phyloP scores from a whole-genome alignment of 1,284 basidiomycete genomes.

The Pseudozyma pruni region DNA sequence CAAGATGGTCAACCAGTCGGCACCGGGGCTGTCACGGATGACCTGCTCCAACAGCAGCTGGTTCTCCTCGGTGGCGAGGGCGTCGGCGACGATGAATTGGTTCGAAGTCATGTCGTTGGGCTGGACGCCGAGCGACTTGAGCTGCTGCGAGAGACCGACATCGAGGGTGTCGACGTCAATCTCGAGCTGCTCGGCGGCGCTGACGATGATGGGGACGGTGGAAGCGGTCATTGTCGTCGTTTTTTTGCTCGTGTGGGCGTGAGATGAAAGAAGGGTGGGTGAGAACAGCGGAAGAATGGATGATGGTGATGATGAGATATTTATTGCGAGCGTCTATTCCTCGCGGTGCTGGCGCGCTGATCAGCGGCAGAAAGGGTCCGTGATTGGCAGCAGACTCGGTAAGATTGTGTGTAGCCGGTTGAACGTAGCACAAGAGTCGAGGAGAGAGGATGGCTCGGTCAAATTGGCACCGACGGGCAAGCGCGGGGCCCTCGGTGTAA shows the following conservation, averaged over 20 bases:
- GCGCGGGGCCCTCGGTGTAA: slow-evolving; percentile 10
- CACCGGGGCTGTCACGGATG: slow-evolving; percentile 19
- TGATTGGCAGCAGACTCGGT: neutral
- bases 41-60: slow-evolving; percentile 19
- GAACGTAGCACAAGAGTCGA: too few species aligned
- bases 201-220: slow-evolving; percentile 32
- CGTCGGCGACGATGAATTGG: slow-evolving; percentile 44
- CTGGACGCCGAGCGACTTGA: slow-evolving; percentile 29
- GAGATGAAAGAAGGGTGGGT: neutral
- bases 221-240: slow-evolving; percentile 21
- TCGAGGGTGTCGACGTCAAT: slow-evolving; percentile 43
- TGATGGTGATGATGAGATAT: too few species aligned
- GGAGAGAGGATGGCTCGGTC: too few species aligned
- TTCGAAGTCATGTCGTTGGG: slow-evolving; percentile 47
- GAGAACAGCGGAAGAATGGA: too few species aligned
- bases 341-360: slow-evolving; percentile 6
- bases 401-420: too few species aligned
- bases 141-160: slow-evolving; percentile 29
- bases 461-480: slow-evolving; percentile 1
- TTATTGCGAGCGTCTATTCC: slow-evolving; percentile 2
- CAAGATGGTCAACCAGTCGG: slow-evolving; percentile 28
- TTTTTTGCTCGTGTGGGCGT: neutral
- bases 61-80: slow-evolving; percentile 16
- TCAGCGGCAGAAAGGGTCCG: neutral
- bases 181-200: slow-evolving; percentile 34